Percentiles rank a stretch among this genome's conserved stretches.
Conservation (phyloP, 1,139 yeast species). For the Wickerhamomyces sp. region DNA sequence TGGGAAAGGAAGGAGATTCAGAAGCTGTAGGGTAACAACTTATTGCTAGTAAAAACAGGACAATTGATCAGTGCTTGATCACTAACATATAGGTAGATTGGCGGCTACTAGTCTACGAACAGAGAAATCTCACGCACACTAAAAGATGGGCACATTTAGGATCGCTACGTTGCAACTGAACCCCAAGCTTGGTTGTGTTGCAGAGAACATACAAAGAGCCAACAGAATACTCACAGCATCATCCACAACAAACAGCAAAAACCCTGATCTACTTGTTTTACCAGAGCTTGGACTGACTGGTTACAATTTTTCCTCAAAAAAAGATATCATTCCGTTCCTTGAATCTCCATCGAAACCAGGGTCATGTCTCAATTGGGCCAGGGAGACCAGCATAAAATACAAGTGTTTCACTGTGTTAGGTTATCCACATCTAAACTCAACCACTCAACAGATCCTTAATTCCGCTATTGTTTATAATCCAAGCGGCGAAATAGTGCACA, state of each 20-base stretch:
- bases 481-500: slow-evolving; percentile 51
- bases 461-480: slow-evolving; percentile 65
- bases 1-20: too few relatives aligned
- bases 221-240: slow-evolving; percentile 30
- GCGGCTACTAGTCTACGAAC: too few relatives aligned
- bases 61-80: too few relatives aligned
- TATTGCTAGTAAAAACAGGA: too few relatives aligned
- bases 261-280: slow-evolving; percentile 56
- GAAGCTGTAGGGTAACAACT: too few relatives aligned
- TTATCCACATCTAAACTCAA: slow-evolving; percentile 54
- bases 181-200: slow-evolving; percentile 57
- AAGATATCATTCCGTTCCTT: slow-evolving; percentile 56
- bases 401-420: slow-evolving; percentile 75
- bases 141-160: slow-evolving; percentile 27
- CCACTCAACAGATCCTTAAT: slow-evolving; percentile 47
- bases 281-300: slow-evolving; percentile 90
- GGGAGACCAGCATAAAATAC: slow-evolving; percentile 41
- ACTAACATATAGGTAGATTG: too few relatives aligned
- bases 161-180: slow-evolving; percentile 69
- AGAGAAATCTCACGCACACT: too few relatives aligned
- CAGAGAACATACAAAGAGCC: slow-evolving; percentile 49
- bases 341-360: slow-evolving; percentile 39
- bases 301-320: slow-evolving; percentile 54
- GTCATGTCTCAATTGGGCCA: slow-evolving; percentile 53
- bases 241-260: slow-evolving; percentile 9